Percentiles rank a stretch among this genome's conserved stretches.
Evolutionary conservation across 2,329 filamentous ascomycete genomes (phyloP).

Genomic region (Sporothrix variecibatus): DNA sequence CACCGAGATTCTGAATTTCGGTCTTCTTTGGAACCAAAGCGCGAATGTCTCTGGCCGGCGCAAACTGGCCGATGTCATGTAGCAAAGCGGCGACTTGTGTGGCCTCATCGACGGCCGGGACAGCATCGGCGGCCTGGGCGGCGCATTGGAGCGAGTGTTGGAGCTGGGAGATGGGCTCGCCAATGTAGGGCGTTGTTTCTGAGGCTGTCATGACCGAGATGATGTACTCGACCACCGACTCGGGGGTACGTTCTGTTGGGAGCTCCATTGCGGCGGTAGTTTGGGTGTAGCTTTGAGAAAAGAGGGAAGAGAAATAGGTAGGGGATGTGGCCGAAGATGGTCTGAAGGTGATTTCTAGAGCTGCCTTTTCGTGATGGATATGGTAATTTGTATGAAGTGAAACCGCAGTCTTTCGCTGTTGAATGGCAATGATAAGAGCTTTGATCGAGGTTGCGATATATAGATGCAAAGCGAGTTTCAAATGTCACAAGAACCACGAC

Average conservation of each 20-base stretch:
- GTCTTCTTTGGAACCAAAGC: not conserved
- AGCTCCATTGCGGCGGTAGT: not conserved
- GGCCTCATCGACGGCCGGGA: not conserved
- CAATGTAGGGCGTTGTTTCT: constrained; percentile 20
- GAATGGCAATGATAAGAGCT: not conserved
- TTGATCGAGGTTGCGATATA: not conserved
- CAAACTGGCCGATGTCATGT: constrained; percentile 1
- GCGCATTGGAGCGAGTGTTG: constrained; percentile 21
- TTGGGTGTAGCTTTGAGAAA: not conserved
- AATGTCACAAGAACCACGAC: no score
- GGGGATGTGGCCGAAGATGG: not conserved
- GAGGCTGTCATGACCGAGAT: not conserved
- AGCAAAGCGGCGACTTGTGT: not conserved
- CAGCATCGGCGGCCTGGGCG: not conserved
- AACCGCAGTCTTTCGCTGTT: not conserved
- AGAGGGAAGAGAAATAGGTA: not conserved
- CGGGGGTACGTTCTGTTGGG: not conserved
- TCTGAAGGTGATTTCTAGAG: not conserved
- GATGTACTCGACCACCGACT: not conserved
- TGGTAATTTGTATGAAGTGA: no score
- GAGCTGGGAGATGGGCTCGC: constrained; percentile 24
- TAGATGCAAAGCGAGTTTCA: no score
- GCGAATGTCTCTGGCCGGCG: not conserved
- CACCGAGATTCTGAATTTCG: not conserved
- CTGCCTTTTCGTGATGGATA: no score